Evolutionary conservation across 2,329 filamentous ascomycete species (phyloP).

Genomic region (Sphaerostilbella broomeana): DNA sequence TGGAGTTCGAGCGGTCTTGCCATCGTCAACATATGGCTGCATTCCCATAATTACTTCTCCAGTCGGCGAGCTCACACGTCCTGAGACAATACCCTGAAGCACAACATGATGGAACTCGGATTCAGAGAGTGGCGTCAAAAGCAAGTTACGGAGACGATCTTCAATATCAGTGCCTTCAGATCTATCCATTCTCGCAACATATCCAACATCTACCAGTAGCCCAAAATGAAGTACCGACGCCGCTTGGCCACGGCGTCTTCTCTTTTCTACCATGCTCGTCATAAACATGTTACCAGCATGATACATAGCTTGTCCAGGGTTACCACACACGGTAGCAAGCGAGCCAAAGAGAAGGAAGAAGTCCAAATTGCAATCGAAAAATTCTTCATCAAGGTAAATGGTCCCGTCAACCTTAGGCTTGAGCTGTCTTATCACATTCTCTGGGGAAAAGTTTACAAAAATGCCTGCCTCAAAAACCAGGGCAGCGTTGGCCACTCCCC

Average conservation of each 20-base stretch:
- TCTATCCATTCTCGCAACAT: background rate
- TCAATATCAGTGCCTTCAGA: background rate
- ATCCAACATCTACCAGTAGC: background rate
- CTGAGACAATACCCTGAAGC: background rate
- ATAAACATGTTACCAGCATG: conserved; percentile 4
- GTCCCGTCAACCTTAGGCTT: conserved; percentile 3
- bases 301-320: conserved; percentile 1
- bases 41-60: conserved; percentile 1
- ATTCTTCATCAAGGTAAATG: background rate
- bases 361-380: background rate
- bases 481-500: background rate
- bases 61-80: background rate
- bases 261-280: background rate
- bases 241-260: background rate
- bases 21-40: conserved; percentile 1
- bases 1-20: background rate
- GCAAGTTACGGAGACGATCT: background rate
- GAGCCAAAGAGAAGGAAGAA: background rate
- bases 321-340: background rate
- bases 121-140: background rate
- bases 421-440: background rate
- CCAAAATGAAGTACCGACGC: background rate
- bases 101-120: conserved; percentile 3
- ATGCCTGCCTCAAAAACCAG: background rate
- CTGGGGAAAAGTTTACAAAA: conserved; percentile 1